Percentiles rank a stretch among this genome's conserved stretches.
phyloP scores from a whole-genome alignment of 768 basidiomycete genomes.

The Lanmaoa rubissima region DNA sequence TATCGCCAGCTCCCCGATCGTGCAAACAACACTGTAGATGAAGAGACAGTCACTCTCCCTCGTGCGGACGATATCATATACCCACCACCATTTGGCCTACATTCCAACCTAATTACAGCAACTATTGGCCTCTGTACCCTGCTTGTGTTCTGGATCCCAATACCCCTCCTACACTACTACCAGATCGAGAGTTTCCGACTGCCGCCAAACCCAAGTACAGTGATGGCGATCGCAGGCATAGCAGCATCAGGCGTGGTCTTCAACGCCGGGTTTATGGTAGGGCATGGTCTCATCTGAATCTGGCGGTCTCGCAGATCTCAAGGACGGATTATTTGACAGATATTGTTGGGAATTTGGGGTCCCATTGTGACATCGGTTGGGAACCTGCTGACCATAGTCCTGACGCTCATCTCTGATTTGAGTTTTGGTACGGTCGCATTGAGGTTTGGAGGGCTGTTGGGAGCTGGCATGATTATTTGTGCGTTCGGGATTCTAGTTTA shows the following conservation, averaged over 20 bases:
- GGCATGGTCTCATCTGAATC: conserved; percentile 9
- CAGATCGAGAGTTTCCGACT: conserved; percentile 65
- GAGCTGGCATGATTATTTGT: conserved; percentile 73
- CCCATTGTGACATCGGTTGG: conserved; percentile 87
- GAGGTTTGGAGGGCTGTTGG: conserved; percentile 70
- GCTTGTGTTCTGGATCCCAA: conserved; percentile 72
- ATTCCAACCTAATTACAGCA: conserved; percentile 80
- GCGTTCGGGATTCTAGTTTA: conserved; percentile 81
- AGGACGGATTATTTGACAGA: conserved; percentile 38
- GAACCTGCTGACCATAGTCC: conserved; percentile 90
- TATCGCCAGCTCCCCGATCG: conserved; percentile 47
- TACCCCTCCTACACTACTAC: conserved; percentile 69
- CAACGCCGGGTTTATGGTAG: conserved; percentile 85
- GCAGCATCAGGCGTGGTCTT: conserved; percentile 70
- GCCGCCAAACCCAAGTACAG: conserved; percentile 49
- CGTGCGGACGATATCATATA: conserved; percentile 39
- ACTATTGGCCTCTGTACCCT: conserved; percentile 78
- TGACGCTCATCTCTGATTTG: conserved; percentile 79
- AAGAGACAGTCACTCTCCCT: conserved; percentile 14
- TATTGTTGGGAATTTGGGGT: conserved; percentile 82
- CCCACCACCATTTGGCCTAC: conserved; percentile 77
- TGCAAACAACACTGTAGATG: conserved; percentile 31
- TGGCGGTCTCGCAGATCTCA: conserved; percentile 7
- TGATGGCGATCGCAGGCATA: conserved; percentile 63
- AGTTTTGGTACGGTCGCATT: conserved; percentile 65